phyloP scores from a whole-genome alignment of 2,329 filamentous ascomycete species.

The Seiridium cupressi region DNA sequence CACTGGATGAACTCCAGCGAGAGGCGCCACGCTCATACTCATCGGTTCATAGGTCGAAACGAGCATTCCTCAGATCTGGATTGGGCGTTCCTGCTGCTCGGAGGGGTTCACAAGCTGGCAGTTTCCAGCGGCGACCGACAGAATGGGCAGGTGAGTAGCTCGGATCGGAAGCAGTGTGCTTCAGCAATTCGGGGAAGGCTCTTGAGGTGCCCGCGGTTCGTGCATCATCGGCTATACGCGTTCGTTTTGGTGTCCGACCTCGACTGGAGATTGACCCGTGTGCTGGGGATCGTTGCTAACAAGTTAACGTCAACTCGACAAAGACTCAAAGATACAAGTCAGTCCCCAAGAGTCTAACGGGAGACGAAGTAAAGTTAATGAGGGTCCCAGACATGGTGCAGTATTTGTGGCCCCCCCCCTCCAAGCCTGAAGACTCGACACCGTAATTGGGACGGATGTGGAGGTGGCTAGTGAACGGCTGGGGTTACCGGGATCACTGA shows the following conservation, averaged over 20 bases:
- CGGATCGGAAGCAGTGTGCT: background rate
- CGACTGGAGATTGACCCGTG: background rate
- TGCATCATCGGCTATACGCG: constrained; percentile 4
- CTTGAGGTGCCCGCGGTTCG: constrained; percentile 1
- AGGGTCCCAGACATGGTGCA: constrained; percentile 14
- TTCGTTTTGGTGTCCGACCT: background rate
- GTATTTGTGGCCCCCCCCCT: constrained; percentile 16
- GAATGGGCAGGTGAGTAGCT: constrained; percentile 6
- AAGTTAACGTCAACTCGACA: background rate
- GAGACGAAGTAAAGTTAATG: constrained; percentile 15
- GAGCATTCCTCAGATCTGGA: background rate
- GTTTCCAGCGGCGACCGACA: background rate
- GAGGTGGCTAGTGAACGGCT: constrained; percentile 22
- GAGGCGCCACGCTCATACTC: constrained; percentile 37
- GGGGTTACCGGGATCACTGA: constrained; percentile 15
- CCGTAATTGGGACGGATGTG: constrained; percentile 17
- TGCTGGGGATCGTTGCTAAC: background rate
- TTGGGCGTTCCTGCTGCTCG: background rate
- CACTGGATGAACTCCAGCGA: constrained; percentile 44
- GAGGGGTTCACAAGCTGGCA: background rate
- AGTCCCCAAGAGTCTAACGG: constrained; percentile 12
- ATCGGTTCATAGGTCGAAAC: constrained; percentile 37
- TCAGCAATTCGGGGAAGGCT: constrained; percentile 7
- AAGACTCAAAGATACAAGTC: background rate
- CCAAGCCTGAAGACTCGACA: constrained; percentile 7